These are phyloP conservation scores for Solanum virginianum DNA, from an alignment of 257 asterid genomes.

Conservation along the genomic window DNA sequence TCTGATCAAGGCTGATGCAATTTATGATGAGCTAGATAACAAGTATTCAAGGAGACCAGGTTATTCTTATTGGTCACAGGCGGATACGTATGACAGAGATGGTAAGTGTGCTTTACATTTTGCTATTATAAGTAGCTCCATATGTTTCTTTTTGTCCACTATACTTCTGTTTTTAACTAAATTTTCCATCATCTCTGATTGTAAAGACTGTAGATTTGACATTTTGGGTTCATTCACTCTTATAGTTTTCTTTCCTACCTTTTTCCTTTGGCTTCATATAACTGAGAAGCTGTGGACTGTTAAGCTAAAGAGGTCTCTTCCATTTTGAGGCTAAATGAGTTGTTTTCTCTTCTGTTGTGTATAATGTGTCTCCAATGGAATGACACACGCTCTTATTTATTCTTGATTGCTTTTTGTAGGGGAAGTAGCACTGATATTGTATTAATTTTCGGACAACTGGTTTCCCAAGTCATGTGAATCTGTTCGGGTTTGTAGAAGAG, in stretches of 20 bases:
- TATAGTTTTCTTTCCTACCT: not conserved
- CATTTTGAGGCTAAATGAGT: not conserved
- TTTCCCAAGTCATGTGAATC: not conserved
- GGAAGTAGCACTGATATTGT: not conserved
- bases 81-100: constrained; percentile 87
- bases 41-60: constrained; percentile 90
- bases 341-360: not conserved
- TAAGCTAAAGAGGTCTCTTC: not conserved
- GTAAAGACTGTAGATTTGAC: not conserved
- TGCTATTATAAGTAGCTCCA: not conserved
- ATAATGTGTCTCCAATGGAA: not conserved
- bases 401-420: not conserved
- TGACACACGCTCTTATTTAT: not conserved
- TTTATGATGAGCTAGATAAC: constrained; percentile 52
- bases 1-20: constrained; percentile 18
- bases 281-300: not conserved
- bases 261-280: not conserved
- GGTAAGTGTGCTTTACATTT: constrained; percentile 34
- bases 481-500: not conserved
- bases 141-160: not conserved
- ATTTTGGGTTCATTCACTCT: not conserved
- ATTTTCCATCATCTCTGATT: not conserved
- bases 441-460: not conserved
- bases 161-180: not conserved
- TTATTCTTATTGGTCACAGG: constrained; percentile 88